These are phyloP conservation scores for Termitomyces heimii DNA, from an alignment of 768 basidiomycete species.

Conservation along the genomic window DNA sequence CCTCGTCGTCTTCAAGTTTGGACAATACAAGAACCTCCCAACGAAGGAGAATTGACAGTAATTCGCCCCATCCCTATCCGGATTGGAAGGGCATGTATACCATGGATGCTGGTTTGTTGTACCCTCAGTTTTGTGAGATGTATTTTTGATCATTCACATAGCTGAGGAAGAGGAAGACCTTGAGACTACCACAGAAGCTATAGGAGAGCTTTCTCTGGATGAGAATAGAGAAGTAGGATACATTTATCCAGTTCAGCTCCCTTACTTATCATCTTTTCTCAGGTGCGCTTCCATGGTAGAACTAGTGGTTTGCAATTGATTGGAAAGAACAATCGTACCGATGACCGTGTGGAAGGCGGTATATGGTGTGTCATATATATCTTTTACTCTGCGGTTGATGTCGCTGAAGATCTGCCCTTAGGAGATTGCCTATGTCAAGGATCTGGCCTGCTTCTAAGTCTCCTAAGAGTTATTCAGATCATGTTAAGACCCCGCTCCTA, in stretches of 20 bases:
- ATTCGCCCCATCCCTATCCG: constrained; percentile 21
- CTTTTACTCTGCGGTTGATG: constrained; percentile 7
- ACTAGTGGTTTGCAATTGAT: constrained; percentile 72
- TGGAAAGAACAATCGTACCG: constrained; percentile 57
- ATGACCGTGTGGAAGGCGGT: constrained; percentile 63
- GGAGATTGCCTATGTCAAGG: constrained; percentile 69
- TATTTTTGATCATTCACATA: not conserved
- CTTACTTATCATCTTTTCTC: constrained; percentile 6
- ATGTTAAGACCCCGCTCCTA: constrained; percentile 39
- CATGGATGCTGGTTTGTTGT: constrained; percentile 31
- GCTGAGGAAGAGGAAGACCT: constrained; percentile 30
- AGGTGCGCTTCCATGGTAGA: constrained; percentile 84
- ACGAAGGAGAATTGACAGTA: constrained; percentile 26
- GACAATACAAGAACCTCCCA: constrained; percentile 12
- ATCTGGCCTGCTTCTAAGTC: constrained; percentile 63
- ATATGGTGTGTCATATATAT: constrained; percentile 44
- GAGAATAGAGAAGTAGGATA: constrained; percentile 63
- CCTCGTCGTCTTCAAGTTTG: constrained; percentile 23
- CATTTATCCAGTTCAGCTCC: not conserved
- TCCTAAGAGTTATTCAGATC: constrained; percentile 34
- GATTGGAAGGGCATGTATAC: constrained; percentile 61
- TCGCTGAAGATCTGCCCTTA: constrained; percentile 19
- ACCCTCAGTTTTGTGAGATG: not conserved
- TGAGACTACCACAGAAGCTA: constrained; percentile 44
- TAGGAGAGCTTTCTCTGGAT: constrained; percentile 70